Base-by-base conservation (phyloP, 2,329 filamentous ascomycete species). In the Neophaeococcomyces aloes region DNA sequence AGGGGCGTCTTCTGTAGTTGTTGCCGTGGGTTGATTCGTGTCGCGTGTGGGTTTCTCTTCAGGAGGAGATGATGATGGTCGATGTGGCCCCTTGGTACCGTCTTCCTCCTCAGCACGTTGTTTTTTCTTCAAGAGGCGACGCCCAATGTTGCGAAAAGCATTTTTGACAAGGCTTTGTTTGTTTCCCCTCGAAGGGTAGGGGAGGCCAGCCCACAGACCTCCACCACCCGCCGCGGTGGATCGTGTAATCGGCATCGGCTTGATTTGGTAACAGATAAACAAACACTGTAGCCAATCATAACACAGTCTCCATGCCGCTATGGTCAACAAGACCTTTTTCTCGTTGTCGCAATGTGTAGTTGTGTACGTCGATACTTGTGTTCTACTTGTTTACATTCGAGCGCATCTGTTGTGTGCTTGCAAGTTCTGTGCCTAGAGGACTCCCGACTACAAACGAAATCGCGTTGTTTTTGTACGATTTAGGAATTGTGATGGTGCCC, bases 61-160 rank as follows among this genome's bases (percentile, higher is more conserved):
- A n/a, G 39, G 15, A 25, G 39, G 18, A 7, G 39, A 15, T 42
- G 39, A 38, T 15, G 17, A n/a, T n/a, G 7, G 35, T 27, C 13
- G 35, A 13, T 25, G 35, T 19, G 6, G 35, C 10, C 25, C 35
- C 5, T 42, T 21, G 17, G 7, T 34, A 7, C 18, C 39, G 17
- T 21, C 39, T 42, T 35, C 39, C 19, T 35, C 39, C 15, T 35
- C 39, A 21, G 30, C n/a, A 15, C 27, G 33, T 19, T 42, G 33
- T 19, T 42, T 42, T n/a, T 30, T 29, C 23, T 35, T 35, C 19
- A 42, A 30, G 15, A 42, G 30, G 23, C 39, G 31, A 35, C 39
- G 18, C 29, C 39, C 39, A 18, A 19, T 30, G 35, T 42, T 18
- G n/a, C 30, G 31, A 42, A 42, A n/a, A 10, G 27, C 39, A 34